These are phyloP conservation scores for Tricladium varicosporioides DNA, from an alignment of 2,329 filamentous ascomycete species.

Conservation along the genomic window DNA sequence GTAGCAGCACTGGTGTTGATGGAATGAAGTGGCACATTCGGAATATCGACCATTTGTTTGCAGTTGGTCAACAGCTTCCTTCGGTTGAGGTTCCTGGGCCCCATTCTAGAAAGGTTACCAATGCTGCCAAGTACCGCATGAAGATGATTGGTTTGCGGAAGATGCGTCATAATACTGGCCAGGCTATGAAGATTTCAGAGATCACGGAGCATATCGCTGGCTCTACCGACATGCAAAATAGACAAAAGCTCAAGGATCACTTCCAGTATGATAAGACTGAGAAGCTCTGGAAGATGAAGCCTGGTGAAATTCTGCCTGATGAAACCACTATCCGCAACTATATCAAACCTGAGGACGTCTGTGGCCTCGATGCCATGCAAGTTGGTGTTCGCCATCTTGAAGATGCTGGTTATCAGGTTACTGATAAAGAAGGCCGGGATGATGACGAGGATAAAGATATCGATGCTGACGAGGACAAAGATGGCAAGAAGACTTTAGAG, in stretches of 20 bases:
- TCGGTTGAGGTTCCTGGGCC: slow-evolving; percentile 90
- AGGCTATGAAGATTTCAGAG: slow-evolving; percentile 72
- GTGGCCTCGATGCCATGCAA: slow-evolving; percentile 93
- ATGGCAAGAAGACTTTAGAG: slow-evolving; percentile 64
- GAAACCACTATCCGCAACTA: slow-evolving; percentile 77
- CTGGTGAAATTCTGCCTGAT: slow-evolving; percentile 73
- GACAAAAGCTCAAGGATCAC: slow-evolving; percentile 96
- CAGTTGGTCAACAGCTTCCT: slow-evolving; percentile 91
- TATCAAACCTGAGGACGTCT: slow-evolving; percentile 95
- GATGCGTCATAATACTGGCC: slow-evolving; percentile 70
- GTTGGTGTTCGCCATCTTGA: slow-evolving; percentile 87
- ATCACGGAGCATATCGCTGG: slow-evolving; percentile 91
- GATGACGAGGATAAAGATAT: slow-evolving; percentile 38
- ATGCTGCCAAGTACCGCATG: slow-evolving; percentile 92
- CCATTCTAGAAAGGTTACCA: slow-evolving; percentile 92
- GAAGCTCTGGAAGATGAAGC: slow-evolving; percentile 76
- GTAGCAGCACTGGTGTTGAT: slow-evolving; percentile 75
- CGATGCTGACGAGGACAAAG: slow-evolving; percentile 36
- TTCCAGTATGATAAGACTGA: slow-evolving; percentile 84
- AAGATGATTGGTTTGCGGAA: slow-evolving; percentile 95
- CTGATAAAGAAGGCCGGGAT: slow-evolving; percentile 59
- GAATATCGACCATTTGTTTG: slow-evolving; percentile 86
- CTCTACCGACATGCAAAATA: slow-evolving; percentile 90
- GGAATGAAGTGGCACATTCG: slow-evolving; percentile 80
- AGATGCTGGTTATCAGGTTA: slow-evolving; percentile 82